Percentiles rank a stretch among this genome's conserved stretches.
These are phyloP conservation scores for Colletotrichum chlorophyti DNA, from an alignment of 2,329 filamentous ascomycete genomes.

Conservation along the genomic window DNA sequence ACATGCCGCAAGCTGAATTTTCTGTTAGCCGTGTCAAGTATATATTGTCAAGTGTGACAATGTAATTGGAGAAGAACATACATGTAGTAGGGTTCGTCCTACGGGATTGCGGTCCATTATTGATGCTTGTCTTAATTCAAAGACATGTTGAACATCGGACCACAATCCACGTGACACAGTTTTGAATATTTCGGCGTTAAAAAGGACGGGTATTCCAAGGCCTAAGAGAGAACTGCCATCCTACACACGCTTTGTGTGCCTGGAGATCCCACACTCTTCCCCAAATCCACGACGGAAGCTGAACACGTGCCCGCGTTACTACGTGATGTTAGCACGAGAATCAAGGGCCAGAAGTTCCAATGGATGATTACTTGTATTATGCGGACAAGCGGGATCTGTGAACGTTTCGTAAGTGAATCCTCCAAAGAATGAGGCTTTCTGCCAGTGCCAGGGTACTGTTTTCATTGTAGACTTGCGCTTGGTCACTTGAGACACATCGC, in stretches of 20 bases:
- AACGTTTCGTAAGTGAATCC: not conserved
- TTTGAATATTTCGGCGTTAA: rapidly evolving
- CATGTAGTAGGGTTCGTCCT: not conserved
- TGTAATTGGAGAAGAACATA: not conserved
- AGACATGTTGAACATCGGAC: not conserved
- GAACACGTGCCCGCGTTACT: not conserved
- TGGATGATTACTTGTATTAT: not conserved
- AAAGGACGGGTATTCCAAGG: not conserved
- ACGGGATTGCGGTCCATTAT: rapidly evolving
- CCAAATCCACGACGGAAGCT: slow-evolving; percentile 7
- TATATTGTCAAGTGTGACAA: too few species aligned
- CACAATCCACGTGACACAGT: rapidly evolving
- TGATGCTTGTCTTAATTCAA: not conserved
- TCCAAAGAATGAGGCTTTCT: not conserved
- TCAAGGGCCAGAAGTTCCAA: rapidly evolving
- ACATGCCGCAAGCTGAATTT: rapidly evolving
- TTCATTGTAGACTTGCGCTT: not conserved
- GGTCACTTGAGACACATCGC: not conserved
- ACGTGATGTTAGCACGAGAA: not conserved
- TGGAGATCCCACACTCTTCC: slow-evolving; percentile 4
- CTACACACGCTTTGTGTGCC: not conserved
- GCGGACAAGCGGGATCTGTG: not conserved
- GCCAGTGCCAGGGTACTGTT: not conserved
- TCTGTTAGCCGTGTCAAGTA: too few species aligned
- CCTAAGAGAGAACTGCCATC: not conserved